These are phyloP conservation scores for Deakozyma indianensis DNA, from an alignment of 805 yeast species.

Conservation along the genomic window DNA sequence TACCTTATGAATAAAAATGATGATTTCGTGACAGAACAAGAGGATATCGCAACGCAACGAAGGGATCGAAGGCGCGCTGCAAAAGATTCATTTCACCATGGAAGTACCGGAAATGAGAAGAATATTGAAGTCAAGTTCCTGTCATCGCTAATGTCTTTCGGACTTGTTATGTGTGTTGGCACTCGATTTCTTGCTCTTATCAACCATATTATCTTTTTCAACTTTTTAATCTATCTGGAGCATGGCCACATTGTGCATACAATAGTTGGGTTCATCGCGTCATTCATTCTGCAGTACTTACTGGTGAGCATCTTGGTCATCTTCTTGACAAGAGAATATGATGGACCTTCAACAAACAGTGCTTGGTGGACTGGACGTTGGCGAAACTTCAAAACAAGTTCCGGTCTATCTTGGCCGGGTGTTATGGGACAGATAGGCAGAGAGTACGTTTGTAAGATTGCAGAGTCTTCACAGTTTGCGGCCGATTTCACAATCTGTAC, in stretches of 20 bases:
- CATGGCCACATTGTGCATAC: constrained; percentile 50
- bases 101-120: neutral
- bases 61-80: too few relatives aligned
- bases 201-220: neutral
- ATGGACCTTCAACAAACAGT: constrained; percentile 42
- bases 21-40: neutral
- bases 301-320: constrained; percentile 39
- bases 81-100: neutral
- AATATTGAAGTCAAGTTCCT: neutral
- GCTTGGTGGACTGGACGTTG: constrained; percentile 47
- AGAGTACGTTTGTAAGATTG: constrained; percentile 73
- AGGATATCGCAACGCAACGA: neutral
- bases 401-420: constrained; percentile 70
- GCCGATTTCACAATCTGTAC: constrained; percentile 87
- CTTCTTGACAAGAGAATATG: constrained; percentile 45
- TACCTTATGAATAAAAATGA: neutral
- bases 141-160: constrained; percentile 20
- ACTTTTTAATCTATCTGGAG: constrained; percentile 27
- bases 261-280: constrained; percentile 44
- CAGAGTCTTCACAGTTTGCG: constrained; percentile 79
- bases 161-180: constrained; percentile 36
- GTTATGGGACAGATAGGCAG: constrained; percentile 70
- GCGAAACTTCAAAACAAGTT: constrained; percentile 7
- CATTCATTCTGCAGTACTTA: constrained; percentile 40
- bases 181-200: constrained; percentile 49